Conservation (phyloP, 2,329 filamentous ascomycete genomes). For the Tolypocladium ovalisporum region DNA sequence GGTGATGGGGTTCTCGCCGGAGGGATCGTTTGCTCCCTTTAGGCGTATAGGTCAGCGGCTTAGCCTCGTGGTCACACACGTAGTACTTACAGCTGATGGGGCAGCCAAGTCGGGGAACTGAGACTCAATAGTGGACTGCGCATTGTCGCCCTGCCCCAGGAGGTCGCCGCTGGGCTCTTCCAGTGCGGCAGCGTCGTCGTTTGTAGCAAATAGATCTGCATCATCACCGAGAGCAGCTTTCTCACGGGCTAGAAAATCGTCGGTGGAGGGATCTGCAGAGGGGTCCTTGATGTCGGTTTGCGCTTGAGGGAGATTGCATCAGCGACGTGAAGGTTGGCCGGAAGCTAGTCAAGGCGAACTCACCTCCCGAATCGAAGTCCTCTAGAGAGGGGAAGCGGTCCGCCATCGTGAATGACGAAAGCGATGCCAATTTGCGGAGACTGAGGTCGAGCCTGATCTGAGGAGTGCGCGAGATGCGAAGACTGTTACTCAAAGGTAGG, state of each 20-base stretch:
- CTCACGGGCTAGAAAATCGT: conserved; percentile 88
- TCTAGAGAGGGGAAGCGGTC: conserved; percentile 71
- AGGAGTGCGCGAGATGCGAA: background rate
- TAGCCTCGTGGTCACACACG: background rate
- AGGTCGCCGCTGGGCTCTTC: conserved; percentile 59
- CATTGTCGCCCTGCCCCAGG: conserved; percentile 52
- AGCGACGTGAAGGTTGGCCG: conserved; percentile 3
- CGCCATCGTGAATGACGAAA: conserved; percentile 44
- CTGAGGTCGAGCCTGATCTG: background rate
- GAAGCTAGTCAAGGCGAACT: conserved; percentile 9
- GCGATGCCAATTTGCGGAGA: too few relatives aligned
- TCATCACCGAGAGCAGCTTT: conserved; percentile 86
- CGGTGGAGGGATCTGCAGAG: conserved; percentile 48
- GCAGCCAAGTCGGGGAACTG: conserved; percentile 73
- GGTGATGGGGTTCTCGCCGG: conserved; percentile 47
- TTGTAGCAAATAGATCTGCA: conserved; percentile 77
- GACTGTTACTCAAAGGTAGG: background rate
- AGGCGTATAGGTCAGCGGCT: conserved; percentile 1
- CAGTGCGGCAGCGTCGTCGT: conserved; percentile 57
- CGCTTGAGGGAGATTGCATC: conserved; percentile 32
- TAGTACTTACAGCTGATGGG: conserved; percentile 20
- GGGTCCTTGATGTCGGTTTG: conserved; percentile 54
- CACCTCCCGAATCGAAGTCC: conserved; percentile 61
- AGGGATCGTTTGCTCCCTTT: conserved; percentile 18
- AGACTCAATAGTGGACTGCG: conserved; percentile 59